These are phyloP conservation scores for Collybiopsis confluens DNA, from an alignment of 768 basidiomycete genomes.

Conservation along the genomic window DNA sequence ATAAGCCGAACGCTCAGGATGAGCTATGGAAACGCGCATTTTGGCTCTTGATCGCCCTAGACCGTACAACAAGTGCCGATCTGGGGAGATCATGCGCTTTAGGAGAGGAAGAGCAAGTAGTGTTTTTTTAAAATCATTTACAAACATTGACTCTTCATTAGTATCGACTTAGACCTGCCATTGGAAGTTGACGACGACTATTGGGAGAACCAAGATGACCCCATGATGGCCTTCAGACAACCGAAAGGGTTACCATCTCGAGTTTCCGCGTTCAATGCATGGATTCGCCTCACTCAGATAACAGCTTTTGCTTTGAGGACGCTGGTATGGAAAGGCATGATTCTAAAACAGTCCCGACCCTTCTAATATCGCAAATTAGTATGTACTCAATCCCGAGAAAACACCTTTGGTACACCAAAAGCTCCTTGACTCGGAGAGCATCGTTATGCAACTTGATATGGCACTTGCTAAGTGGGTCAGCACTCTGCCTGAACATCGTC, in stretches of 20 bases:
- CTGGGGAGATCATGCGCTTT: constrained; percentile 54
- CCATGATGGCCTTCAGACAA: constrained; percentile 57
- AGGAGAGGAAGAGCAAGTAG: constrained; percentile 65
- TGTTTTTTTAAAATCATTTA: background rate
- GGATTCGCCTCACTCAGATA: constrained; percentile 65
- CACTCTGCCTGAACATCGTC: constrained; percentile 63
- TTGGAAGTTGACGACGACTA: constrained; percentile 81
- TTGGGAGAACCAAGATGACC: constrained; percentile 52
- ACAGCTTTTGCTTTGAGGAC: constrained; percentile 66
- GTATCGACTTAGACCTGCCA: constrained; percentile 80
- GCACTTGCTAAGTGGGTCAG: constrained; percentile 73
- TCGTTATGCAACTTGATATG: constrained; percentile 63
- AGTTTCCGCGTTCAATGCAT: constrained; percentile 59
- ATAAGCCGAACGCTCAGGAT: constrained; percentile 45
- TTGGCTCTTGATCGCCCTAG: constrained; percentile 63
- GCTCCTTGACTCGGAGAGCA: constrained; percentile 49
- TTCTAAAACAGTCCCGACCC: background rate
- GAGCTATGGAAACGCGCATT: constrained; percentile 80
- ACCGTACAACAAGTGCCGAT: constrained; percentile 48
- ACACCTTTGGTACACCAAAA: constrained; percentile 48
- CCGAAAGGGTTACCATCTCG: constrained; percentile 55
- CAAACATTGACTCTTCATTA: constrained; percentile 24
- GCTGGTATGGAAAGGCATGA: constrained; percentile 36
- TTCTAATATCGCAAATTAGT: constrained; percentile 33
- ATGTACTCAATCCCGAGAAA: constrained; percentile 67